Evolutionary conservation across 2,329 filamentous ascomycete species (phyloP).

Genomic region (Cercospora zeina): DNA sequence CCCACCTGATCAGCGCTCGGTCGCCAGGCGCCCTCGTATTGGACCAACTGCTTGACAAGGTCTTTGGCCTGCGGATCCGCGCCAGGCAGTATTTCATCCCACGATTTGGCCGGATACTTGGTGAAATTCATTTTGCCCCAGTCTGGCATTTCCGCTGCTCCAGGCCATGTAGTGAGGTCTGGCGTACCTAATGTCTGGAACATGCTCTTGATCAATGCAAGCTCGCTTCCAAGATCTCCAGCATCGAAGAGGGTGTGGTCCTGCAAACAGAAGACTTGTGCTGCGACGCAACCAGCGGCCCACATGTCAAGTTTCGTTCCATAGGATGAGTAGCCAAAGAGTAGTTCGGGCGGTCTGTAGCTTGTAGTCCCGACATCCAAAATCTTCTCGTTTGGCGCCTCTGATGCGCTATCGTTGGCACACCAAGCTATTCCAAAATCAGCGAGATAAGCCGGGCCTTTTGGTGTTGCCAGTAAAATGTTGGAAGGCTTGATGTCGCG

Average conservation of each 20-base stretch:
- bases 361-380: conserved; percentile 91
- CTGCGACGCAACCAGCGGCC: conserved; percentile 80
- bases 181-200: conserved; percentile 91
- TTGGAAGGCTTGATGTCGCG: conserved; percentile 94
- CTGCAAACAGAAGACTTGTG: conserved; percentile 65
- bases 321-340: conserved; percentile 82
- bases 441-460: conserved; percentile 75
- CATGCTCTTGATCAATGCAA: conserved; percentile 86
- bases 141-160: conserved; percentile 71
- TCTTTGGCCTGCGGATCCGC: conserved; percentile 61
- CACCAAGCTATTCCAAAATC: conserved; percentile 95
- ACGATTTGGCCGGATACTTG: conserved; percentile 65
- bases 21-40: conserved; percentile 69
- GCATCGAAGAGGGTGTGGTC: conserved; percentile 75
- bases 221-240: conserved; percentile 85
- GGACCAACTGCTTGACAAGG: conserved; percentile 67
- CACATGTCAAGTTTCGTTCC: conserved; percentile 78
- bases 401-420: conserved; percentile 57
- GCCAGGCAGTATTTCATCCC: conserved; percentile 68
- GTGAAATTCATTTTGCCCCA: conserved; percentile 85
- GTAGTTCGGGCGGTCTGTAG: conserved; percentile 84
- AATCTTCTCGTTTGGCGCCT: conserved; percentile 69
- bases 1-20: conserved; percentile 64
- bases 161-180: conserved; percentile 75
- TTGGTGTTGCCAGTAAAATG: conserved; percentile 49